Conservation (phyloP, 768 basidiomycete genomes). For the Tylopilus sp. region DNA sequence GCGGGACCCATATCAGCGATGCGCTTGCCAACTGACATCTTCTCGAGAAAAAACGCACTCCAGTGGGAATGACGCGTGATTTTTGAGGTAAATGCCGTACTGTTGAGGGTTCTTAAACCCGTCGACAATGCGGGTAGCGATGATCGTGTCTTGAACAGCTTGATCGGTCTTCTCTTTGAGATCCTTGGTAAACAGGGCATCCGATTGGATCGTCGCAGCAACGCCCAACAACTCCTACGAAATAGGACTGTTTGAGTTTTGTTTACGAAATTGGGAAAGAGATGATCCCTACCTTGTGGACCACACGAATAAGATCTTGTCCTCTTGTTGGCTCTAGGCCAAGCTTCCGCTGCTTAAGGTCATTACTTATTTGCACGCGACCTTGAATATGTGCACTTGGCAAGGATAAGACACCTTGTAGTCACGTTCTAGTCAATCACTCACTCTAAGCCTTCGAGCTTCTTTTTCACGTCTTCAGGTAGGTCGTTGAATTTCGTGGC, state of each 20-base stretch:
- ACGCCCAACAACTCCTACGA: conserved; percentile 62
- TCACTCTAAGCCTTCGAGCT: conserved; percentile 71
- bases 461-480: conserved; percentile 62
- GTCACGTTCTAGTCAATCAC: conserved; percentile 15
- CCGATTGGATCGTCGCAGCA: conserved; percentile 60
- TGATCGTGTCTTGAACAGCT: conserved; percentile 76
- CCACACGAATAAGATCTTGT: conserved; percentile 60
- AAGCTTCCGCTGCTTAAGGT: conserved; percentile 70
- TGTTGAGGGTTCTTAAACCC: conserved; percentile 75
- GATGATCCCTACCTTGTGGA: conserved; percentile 54
- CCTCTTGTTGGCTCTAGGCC: conserved; percentile 74
- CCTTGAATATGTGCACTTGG: conserved; percentile 68
- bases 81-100: conserved; percentile 66
- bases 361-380: conserved; percentile 75
- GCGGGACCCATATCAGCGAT: neutral
- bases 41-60: conserved; percentile 48
- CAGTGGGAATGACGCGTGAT: conserved; percentile 76
- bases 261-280: neutral
- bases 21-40: no score
- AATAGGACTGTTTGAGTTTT: neutral
- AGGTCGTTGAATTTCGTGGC: conserved; percentile 82
- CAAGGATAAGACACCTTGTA: conserved; percentile 6
- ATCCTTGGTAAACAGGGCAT: conserved; percentile 63
- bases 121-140: conserved; percentile 72
- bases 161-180: conserved; percentile 73